Evolutionary conservation across 2,329 filamentous ascomycete species (phyloP).

Genomic region (Penicillium sp.): DNA sequence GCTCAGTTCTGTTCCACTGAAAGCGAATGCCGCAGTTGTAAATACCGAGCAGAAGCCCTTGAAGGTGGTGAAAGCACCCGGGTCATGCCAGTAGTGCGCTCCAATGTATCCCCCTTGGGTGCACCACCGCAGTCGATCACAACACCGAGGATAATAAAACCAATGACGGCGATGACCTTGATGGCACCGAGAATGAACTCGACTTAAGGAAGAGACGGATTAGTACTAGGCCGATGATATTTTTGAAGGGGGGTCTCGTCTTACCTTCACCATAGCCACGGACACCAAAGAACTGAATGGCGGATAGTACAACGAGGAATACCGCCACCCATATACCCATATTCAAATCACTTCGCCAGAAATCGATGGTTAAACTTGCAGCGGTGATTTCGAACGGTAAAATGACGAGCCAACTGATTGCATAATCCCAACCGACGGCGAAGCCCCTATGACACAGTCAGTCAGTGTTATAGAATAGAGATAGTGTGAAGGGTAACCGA

Average conservation of each 20-base stretch:
- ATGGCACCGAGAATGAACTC: slow-evolving; percentile 56
- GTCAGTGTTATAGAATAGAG: background rate
- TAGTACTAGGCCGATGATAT: background rate
- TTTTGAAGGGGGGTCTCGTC: background rate
- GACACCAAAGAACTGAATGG: slow-evolving; percentile 55
- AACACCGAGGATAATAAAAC: slow-evolving; percentile 72
- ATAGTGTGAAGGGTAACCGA: background rate
- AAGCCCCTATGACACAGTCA: slow-evolving; percentile 35
- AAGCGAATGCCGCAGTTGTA: slow-evolving; percentile 54
- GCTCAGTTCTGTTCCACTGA: slow-evolving; percentile 52
- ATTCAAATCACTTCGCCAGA: slow-evolving; percentile 49
- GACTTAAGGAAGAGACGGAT: slow-evolving; percentile 30
- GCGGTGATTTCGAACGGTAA: slow-evolving; percentile 70
- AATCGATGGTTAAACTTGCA: slow-evolving; percentile 51
- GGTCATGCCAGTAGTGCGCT: slow-evolving; percentile 26
- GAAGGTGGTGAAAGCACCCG: slow-evolving; percentile 46
- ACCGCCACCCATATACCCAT: slow-evolving; percentile 54
- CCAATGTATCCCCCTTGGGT: slow-evolving; percentile 42
- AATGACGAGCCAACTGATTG: slow-evolving; percentile 75
- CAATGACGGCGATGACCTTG: slow-evolving; percentile 55
- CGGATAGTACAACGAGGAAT: slow-evolving; percentile 49
- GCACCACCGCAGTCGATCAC: slow-evolving; percentile 50
- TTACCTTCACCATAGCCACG: slow-evolving; percentile 39
- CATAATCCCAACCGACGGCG: slow-evolving; percentile 55
- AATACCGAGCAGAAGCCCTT: slow-evolving; percentile 55